Evolutionary conservation across 2,329 filamentous ascomycete species (phyloP), one percentile per base, ranked within the genome.

Genomic region (Plenodomus biglobosus): DNA sequence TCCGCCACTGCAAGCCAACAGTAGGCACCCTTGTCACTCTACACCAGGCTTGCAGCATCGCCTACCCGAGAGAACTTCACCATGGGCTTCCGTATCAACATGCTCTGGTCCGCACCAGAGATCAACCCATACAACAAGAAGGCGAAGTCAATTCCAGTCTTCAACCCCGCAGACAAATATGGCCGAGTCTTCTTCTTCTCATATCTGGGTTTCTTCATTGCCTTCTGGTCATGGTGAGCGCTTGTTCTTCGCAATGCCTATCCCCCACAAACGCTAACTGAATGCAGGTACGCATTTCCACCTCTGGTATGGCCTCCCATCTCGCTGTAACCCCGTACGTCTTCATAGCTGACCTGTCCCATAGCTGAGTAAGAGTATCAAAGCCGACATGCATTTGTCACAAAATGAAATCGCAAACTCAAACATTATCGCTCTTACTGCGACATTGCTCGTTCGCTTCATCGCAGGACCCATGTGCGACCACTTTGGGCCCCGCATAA

Each of bases 111-210:
- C 1, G 78, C 82, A 24, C 90, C 90, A 35, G 83, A 87, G 68
- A 75, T 95, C 74, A 95, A 95, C 70, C 89, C 90, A 8, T 81
- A 90, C 75, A 96, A 87, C 75, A 80, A 81, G 49, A 96, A 96
- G 71, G 91, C 91, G 44, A 84, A 81, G 51, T 88, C 88, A 0
- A 83, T 96, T 39, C 91, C 91, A 0, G 70, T 89, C 18, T 75
- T 96, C 53, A 95, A 95, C 69, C 82, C 86, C 0, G 67, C 92
- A 61, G 81, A 95, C 69, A 76, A 85, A 60, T 91, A 96, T 76
- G 91, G 90, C 32, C 82, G 90, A 6, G 90, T 94, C 0, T 95
- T 95, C 73, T 90, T 92, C 77, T 95, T 95, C 75, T 88, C 87
- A 1, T 94, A 88, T 85, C 80, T 91, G 40, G 88, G 88, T 2